These are phyloP conservation scores for Vigna hirtella DNA, from an alignment of 306 rosid genomes.

Conservation along the genomic window DNA sequence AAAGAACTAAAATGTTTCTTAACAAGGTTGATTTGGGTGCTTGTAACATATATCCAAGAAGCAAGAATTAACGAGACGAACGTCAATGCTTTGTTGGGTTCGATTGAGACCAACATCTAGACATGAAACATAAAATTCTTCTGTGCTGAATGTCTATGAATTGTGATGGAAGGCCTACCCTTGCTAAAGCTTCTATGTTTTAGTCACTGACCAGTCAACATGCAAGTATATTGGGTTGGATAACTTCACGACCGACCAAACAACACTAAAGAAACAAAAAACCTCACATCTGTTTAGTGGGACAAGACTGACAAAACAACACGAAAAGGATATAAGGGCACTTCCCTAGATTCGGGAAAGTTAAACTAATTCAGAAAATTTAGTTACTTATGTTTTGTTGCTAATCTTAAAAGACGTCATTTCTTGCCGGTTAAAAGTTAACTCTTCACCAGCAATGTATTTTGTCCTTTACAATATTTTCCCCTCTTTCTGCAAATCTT, in stretches of 20 bases:
- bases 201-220: constrained; percentile 53
- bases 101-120: constrained; percentile 34
- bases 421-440: too few relatives aligned
- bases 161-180: constrained; percentile 38
- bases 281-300: neutral
- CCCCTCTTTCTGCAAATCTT: too few relatives aligned
- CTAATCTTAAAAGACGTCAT: too few relatives aligned
- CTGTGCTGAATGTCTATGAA: constrained; percentile 13
- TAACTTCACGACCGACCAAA: neutral
- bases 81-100: constrained; percentile 21
- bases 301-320: neutral
- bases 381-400: too few relatives aligned
- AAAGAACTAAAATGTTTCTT: neutral
- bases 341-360: neutral
- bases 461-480: too few relatives aligned
- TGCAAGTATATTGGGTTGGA: constrained; percentile 3
- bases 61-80: too few relatives aligned
- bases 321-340: constrained; percentile 8
- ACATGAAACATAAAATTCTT: constrained; percentile 42
- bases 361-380: neutral
- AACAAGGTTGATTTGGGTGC: neutral
- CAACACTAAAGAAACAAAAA: constrained; percentile 23
- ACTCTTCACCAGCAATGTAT: too few relatives aligned
- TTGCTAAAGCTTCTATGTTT: constrained; percentile 4
- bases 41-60: neutral